Percentiles rank a stretch among this genome's conserved stretches.
These are phyloP conservation scores for Pleomassaria siparia DNA, from an alignment of 2,329 filamentous ascomycete species.

Conservation along the genomic window DNA sequence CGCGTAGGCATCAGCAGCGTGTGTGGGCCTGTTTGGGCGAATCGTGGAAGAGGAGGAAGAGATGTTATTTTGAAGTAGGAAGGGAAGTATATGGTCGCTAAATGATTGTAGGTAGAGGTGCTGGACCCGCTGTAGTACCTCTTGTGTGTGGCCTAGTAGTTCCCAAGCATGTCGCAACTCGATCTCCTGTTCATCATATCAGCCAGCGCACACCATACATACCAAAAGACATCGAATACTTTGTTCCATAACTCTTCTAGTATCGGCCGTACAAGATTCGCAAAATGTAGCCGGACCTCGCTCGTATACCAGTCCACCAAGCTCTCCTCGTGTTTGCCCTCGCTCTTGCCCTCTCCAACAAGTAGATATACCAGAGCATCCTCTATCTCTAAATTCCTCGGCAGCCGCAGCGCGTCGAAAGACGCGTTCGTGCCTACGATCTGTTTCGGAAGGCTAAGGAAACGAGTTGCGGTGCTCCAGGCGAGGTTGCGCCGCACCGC, in stretches of 20 bases:
- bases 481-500: conserved; percentile 41
- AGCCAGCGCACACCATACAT: conserved; percentile 1
- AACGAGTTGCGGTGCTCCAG: conserved; percentile 52
- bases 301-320: conserved; percentile 50
- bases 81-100: conserved; percentile 35
- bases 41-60: conserved; percentile 23
- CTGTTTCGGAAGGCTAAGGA: conserved; percentile 37
- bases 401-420: conserved; percentile 16
- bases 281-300: conserved; percentile 48
- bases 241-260: conserved; percentile 34
- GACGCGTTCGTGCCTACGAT: conserved; percentile 15
- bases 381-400: conserved; percentile 34
- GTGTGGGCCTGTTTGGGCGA: conserved; percentile 44
- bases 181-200: conserved; percentile 18
- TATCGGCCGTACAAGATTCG: conserved; percentile 30
- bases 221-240: conserved; percentile 7
- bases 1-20: not conserved
- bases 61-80: conserved; percentile 39
- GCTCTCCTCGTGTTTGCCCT: conserved; percentile 30
- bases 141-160: conserved; percentile 40
- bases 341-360: conserved; percentile 33
- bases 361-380: conserved; percentile 41
- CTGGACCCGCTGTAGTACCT: conserved; percentile 40
- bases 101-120: conserved; percentile 41
- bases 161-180: conserved; percentile 28